Evolutionary conservation across 1,139 yeast species (phyloP), one percentile per base, ranked within the genome.

Genomic region (Blastobotrys buckinghamii): DNA sequence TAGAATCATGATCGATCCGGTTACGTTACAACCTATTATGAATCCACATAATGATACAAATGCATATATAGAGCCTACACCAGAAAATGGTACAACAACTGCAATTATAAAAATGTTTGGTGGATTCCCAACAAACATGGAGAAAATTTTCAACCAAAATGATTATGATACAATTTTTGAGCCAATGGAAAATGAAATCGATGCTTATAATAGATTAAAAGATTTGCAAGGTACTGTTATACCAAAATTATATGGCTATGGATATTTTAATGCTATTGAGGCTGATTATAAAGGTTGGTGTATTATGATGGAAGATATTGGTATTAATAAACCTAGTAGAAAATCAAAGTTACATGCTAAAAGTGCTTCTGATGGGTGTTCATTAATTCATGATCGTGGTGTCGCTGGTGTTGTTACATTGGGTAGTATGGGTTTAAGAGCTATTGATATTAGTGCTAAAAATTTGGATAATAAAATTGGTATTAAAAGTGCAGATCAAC

Each of bases 271-370:
- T 15, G 43, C 43, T 13, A 40, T 17, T 9, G 43, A 40, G 16
- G 43, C 43, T 7, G 43, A 40, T 22, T 40, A 40, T 35, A 40
- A 40, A 40, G 43, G 43, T 6, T 40, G 43, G 43, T 40, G 43
- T 20, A 40, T 40, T 17, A n/a, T 40, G 36, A 40, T 40, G 43
- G 43, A 40, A 16, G 43, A 40, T 30, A 35, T 40, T 5, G 43
- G 43, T 10, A 17, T 26, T 30, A 15, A 29, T 3, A 16, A 24
- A 20, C 43, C 43, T 13, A 15, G 9, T 10, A 20, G 43, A 13
- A 17, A 13, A 12, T 29, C 26, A 13, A 22, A 17, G 3, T 7
- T 13, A 2, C 43, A 40, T 16, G 27, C 4, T 20, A 16, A n/a
- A 12, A 40, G 43, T 26, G 43, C 43, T 2, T 3, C 16, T 19